Base-by-base conservation (phyloP, 2,329 filamentous ascomycete genomes). In the Curvularia lunata region DNA sequence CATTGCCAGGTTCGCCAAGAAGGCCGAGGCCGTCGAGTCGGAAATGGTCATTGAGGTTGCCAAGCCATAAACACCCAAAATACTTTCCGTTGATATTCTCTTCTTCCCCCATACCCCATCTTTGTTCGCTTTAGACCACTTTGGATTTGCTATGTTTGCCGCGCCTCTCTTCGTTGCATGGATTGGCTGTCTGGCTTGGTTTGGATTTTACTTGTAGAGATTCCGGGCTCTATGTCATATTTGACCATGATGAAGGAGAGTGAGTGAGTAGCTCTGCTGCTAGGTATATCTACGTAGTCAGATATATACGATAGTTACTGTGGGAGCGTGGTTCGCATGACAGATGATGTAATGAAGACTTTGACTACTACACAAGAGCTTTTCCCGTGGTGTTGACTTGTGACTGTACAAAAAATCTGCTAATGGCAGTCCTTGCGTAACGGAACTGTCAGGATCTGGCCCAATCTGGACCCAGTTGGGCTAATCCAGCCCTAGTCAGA, bases 1-100 rank as follows among this genome's bases (percentile, higher is more conserved):
- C 58, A 73, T 83, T 43, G 75, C 73, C 60, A 72, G 71, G 65
- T 80, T 78, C 65, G 74, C 71, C 49, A 62, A 63, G n/a, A 63
- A 75, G 52, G 70, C 73, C 25, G 72, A 73, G 16, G 42, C 63
- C 4, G 70, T 73, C 18, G 74, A 78, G 58, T 59, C 67, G 16
- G 78, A 80, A 46, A 78, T 66, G 63, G 54, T 70, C 19, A 64
- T 71, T 46, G 61, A 65, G n/a, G 46, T 68, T 25, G 42, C 58
- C 27, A 73, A 73, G 70, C 66, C 68, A 40, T 73, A 71, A 58
- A 64, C 21, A 25, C 3, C 10, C 27, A n/a, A 13, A 21, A 2
- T 30, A 42, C 40, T 48, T 27, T 34, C 10, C 16, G 25, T 27
- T 27, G 27, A 1, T 12, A 12, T 49, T 43, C 49, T 49, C 25